These are phyloP conservation scores for Fistulinella prunicolor DNA, from an alignment of 768 basidiomycete species.

Conservation along the genomic window DNA sequence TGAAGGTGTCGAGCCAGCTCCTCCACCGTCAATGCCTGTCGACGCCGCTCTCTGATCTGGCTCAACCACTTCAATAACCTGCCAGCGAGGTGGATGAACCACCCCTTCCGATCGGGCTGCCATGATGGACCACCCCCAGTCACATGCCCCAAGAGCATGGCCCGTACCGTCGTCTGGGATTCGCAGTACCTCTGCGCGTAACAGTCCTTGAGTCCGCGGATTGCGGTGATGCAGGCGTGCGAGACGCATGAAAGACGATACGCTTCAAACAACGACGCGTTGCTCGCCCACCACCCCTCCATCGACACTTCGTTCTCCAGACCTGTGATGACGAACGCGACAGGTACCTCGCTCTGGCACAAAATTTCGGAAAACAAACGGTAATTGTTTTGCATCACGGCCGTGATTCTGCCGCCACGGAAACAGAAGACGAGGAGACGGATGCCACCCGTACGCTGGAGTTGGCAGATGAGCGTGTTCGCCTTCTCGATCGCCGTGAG, in stretches of 20 bases:
- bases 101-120: constrained; percentile 20
- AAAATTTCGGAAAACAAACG: constrained; percentile 28
- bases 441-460: constrained; percentile 31
- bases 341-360: constrained; percentile 30
- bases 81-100: constrained; percentile 25
- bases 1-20: constrained; percentile 24
- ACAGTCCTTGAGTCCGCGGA: constrained; percentile 21
- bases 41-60: constrained; percentile 12
- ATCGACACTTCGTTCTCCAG: constrained; percentile 32
- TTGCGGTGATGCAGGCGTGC: constrained; percentile 41
- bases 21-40: constrained; percentile 15
- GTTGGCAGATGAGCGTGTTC: constrained; percentile 33
- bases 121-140: constrained; percentile 13
- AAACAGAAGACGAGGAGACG: constrained; percentile 34
- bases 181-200: constrained; percentile 31
- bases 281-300: constrained; percentile 36
- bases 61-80: constrained; percentile 19
- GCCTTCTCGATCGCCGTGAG: constrained; percentile 32
- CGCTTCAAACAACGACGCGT: constrained; percentile 30
- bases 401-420: constrained; percentile 32
- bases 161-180: constrained; percentile 29
- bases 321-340: constrained; percentile 32
- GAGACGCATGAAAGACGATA: constrained; percentile 25
- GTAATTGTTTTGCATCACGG: constrained; percentile 31
- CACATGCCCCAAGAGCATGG: constrained; percentile 20